Conservation (phyloP, 495 filamentous ascomycete species). For the Penicillium turbatum region DNA sequence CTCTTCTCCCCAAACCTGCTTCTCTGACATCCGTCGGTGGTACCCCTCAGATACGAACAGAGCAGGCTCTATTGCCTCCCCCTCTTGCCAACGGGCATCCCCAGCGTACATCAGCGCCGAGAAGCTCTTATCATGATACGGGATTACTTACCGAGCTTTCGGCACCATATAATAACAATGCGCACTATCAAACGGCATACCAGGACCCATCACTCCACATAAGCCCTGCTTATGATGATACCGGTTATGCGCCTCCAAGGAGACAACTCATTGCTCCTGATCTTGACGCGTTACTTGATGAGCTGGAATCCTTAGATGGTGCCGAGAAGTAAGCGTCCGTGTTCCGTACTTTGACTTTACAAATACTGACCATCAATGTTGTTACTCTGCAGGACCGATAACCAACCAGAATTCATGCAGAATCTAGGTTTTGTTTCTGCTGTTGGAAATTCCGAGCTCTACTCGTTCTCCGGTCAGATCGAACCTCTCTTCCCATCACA, state of each 20-base stretch:
- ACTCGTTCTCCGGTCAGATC: conserved; percentile 36
- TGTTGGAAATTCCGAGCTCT: conserved; percentile 34
- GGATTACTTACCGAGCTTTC: conserved; percentile 25
- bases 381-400: conserved; percentile 26
- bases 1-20: conserved; percentile 31
- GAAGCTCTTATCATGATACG: conserved; percentile 22
- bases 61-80: conserved; percentile 20
- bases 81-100: conserved; percentile 8
- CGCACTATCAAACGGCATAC: conserved; percentile 31
- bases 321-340: conserved; percentile 33
- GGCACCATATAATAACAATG: conserved; percentile 21
- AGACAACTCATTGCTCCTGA: conserved; percentile 41
- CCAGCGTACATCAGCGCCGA: conserved; percentile 22
- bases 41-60: conserved; percentile 20
- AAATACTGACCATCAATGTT: not conserved
- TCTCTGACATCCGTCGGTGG: conserved; percentile 30
- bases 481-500: conserved; percentile 38
- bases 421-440: conserved; percentile 41
- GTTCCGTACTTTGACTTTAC: not conserved
- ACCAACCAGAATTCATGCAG: conserved; percentile 44
- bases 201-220: conserved; percentile 30
- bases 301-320: conserved; percentile 41
- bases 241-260: conserved; percentile 29
- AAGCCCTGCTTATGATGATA: conserved; percentile 32
- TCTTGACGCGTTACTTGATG: conserved; percentile 42